These are phyloP conservation scores for Sporobolus alterniflorus DNA, from an alignment of 202 grass and related monocot genomes.

Conservation along the genomic window DNA sequence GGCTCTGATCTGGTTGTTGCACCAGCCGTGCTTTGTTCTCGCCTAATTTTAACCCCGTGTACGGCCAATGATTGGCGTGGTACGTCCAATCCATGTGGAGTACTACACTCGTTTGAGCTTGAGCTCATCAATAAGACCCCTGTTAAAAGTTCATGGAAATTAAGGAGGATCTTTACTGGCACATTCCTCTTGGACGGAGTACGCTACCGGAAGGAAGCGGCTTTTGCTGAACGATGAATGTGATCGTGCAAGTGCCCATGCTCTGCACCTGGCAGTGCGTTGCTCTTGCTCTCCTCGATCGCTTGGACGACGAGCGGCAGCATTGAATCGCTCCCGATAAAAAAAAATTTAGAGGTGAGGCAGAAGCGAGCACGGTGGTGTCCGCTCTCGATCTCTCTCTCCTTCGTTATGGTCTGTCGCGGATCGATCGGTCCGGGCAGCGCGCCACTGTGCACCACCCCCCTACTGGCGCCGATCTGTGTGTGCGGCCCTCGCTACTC, in stretches of 20 bases:
- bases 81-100: neutral
- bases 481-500: no score
- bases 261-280: neutral
- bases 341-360: neutral
- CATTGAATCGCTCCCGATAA: neutral
- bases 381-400: neutral
- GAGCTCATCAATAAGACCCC: neutral
- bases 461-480: no score
- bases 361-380: neutral
- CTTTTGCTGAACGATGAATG: slow-evolving; percentile 20
- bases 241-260: neutral
- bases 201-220: neutral
- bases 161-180: neutral
- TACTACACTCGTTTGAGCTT: no score
- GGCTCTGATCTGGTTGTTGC: neutral
- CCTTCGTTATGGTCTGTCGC: neutral
- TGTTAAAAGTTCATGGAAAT: neutral
- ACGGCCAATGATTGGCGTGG: neutral
- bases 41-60: neutral
- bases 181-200: neutral
- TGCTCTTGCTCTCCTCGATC: neutral
- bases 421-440: no score
- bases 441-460: no score
- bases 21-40: neutral
- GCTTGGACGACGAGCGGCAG: neutral